A percentile compares a stretch with the other conserved stretches of the same genome.
Conservation (phyloP, 495 filamentous ascomycete species). For the Trichocladium uniseriatum region DNA sequence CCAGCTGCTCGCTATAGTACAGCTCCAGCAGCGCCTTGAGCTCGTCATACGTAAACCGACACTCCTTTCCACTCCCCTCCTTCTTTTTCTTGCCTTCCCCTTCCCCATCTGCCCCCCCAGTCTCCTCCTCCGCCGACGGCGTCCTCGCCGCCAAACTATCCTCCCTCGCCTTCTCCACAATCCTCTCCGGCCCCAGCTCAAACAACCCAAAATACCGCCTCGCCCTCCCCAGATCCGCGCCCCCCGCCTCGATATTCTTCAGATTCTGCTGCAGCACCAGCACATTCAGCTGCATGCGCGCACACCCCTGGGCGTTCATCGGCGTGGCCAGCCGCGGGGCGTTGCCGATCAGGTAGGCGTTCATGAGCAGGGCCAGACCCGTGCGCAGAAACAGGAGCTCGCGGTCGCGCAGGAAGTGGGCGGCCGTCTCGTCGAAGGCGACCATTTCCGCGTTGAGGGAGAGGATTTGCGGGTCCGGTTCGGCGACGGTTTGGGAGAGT, state of each 20-base stretch:
- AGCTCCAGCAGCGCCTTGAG: constrained; percentile 76
- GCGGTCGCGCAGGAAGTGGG: constrained; percentile 55
- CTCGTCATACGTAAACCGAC: constrained; percentile 67
- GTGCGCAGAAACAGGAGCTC: constrained; percentile 62
- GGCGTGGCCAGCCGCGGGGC: constrained; percentile 34
- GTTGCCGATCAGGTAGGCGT: constrained; percentile 36
- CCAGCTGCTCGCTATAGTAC: constrained; percentile 72
- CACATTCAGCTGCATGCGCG: constrained; percentile 80
- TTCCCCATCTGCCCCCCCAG: constrained; percentile 6
- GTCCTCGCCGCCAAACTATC: constrained; percentile 52
- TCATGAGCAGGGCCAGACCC: constrained; percentile 49
- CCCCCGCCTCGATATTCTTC: constrained; percentile 73
- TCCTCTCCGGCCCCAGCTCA: constrained; percentile 60
- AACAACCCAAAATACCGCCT: constrained; percentile 75
- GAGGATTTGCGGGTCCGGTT: constrained; percentile 71
- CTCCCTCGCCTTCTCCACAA: constrained; percentile 54
- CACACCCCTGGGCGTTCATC: constrained; percentile 54
- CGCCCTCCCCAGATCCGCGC: constrained; percentile 58
- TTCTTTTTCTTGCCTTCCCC: constrained; percentile 28
- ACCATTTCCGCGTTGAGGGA: constrained; percentile 71
- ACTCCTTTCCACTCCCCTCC: constrained; percentile 28
- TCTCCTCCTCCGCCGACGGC: constrained; percentile 50
- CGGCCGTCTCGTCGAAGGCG: constrained; percentile 70
- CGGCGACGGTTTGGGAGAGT: constrained; percentile 60
- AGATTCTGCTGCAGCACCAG: constrained; percentile 91